These are phyloP conservation scores for Torulaspora franciscae DNA, from an alignment of 805 yeast species.

Conservation along the genomic window DNA sequence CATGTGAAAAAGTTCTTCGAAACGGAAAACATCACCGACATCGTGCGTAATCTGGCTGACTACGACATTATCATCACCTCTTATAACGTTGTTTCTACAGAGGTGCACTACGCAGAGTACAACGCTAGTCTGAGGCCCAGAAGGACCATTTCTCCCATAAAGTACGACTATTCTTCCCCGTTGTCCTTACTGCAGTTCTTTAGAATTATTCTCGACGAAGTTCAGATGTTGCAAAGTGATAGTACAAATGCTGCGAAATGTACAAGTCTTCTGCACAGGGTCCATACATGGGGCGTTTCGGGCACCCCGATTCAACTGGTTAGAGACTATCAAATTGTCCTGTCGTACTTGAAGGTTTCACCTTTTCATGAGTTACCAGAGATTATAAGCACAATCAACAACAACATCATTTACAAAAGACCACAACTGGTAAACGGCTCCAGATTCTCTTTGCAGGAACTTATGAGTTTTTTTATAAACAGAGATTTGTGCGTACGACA, in stretches of 20 bases:
- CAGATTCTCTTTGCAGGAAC: constrained; percentile 37
- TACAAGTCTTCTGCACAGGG: constrained; percentile 72
- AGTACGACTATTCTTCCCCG: constrained; percentile 69
- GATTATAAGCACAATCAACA: constrained; percentile 14
- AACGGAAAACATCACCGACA: constrained; percentile 19
- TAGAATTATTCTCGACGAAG: constrained; percentile 90
- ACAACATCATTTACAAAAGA: constrained; percentile 9
- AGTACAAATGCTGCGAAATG: constrained; percentile 74
- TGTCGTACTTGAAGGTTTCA: constrained; percentile 57
- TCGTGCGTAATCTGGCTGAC: constrained; percentile 51
- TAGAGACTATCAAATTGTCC: constrained; percentile 63
- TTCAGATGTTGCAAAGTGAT: constrained; percentile 77
- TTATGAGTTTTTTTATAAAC: constrained; percentile 47
- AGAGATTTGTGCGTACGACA: constrained; percentile 61
- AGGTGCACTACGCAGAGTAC: constrained; percentile 73
- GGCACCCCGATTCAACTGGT: constrained; percentile 83
- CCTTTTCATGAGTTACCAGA: constrained; percentile 52
- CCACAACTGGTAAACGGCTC: constrained; percentile 21
- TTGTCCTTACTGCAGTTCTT: constrained; percentile 77
- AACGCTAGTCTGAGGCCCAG: constrained; percentile 44
- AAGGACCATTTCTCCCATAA: constrained; percentile 28
- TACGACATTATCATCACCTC: constrained; percentile 81
- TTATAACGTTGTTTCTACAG: constrained; percentile 63
- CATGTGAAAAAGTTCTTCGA: constrained; percentile 32
- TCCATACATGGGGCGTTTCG: constrained; percentile 95